A percentile compares a stretch with the other conserved stretches of the same genome.
Evolutionary conservation across 2,329 filamentous ascomycete species (phyloP).

Genomic region (Diplodia mutila): DNA sequence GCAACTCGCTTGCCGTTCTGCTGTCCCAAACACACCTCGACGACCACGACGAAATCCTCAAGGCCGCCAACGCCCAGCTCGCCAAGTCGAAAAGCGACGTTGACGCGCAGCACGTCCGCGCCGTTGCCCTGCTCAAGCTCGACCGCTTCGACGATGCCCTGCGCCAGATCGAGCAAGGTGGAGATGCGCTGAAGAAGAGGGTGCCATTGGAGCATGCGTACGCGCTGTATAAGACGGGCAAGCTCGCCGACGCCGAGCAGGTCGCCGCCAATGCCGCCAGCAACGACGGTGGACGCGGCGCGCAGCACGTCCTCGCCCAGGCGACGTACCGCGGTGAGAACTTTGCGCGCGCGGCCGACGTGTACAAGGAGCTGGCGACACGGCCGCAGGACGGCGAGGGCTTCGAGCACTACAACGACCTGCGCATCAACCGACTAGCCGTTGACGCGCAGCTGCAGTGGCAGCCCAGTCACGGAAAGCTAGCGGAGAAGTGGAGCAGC

Average conservation of each 20-base stretch:
- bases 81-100: constrained; percentile 62
- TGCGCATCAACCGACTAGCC: constrained; percentile 76
- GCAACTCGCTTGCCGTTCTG: constrained; percentile 57
- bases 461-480: constrained; percentile 58
- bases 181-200: constrained; percentile 61
- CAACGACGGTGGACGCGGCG: constrained; percentile 50
- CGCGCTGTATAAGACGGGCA: constrained; percentile 79
- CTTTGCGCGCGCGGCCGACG: constrained; percentile 66
- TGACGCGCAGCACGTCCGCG: constrained; percentile 69
- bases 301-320: constrained; percentile 65
- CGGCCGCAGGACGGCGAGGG: constrained; percentile 46
- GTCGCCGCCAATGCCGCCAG: constrained; percentile 48
- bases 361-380: constrained; percentile 64
- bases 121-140: constrained; percentile 77
- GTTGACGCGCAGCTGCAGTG: constrained; percentile 74
- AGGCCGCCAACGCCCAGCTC: constrained; percentile 61
- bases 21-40: constrained; percentile 62
- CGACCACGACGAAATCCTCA: constrained; percentile 74
- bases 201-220: constrained; percentile 75
- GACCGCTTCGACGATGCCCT: constrained; percentile 81
- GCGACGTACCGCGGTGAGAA: constrained; percentile 68
- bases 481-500: constrained; percentile 46
- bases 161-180: constrained; percentile 67
- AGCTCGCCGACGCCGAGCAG: constrained; percentile 66
- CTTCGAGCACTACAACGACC: constrained; percentile 70